Evolutionary conservation across 1,139 yeast species (phyloP).

Genomic region (Hyphopichia pseudoburtonii): DNA sequence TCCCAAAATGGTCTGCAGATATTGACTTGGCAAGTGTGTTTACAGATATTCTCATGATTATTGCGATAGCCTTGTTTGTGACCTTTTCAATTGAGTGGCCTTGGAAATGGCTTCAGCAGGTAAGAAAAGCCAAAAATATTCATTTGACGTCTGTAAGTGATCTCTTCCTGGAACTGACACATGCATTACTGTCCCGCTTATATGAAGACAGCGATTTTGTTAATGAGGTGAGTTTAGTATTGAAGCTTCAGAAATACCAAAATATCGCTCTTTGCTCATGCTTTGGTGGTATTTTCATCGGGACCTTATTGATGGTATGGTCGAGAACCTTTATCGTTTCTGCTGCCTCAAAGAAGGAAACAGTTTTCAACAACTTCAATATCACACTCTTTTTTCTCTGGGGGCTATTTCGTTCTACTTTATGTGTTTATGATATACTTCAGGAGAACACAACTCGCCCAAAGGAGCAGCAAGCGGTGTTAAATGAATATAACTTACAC

Average conservation of each 20-base stretch:
- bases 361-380: slow-evolving; percentile 35
- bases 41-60: slow-evolving; percentile 28
- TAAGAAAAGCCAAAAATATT: slow-evolving; percentile 18
- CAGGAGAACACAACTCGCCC: slow-evolving; percentile 3
- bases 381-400: slow-evolving; percentile 29
- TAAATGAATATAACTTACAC: slow-evolving; percentile 12
- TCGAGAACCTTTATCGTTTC: slow-evolving; percentile 26
- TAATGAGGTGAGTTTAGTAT: slow-evolving; percentile 9
- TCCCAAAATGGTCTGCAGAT: slow-evolving; percentile 1
- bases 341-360: slow-evolving; percentile 25
- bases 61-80: slow-evolving; percentile 28
- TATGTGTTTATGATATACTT: slow-evolving; percentile 9
- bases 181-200: slow-evolving; percentile 4
- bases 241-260: slow-evolving; percentile 16
- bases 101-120: slow-evolving; percentile 31
- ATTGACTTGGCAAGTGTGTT: slow-evolving; percentile 12
- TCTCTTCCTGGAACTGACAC: background rate
- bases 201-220: slow-evolving; percentile 7
- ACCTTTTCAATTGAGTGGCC: slow-evolving; percentile 36
- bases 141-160: background rate
- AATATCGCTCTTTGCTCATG: slow-evolving; percentile 23
- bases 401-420: slow-evolving; percentile 24
- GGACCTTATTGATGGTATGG: slow-evolving; percentile 25
- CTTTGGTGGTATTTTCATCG: slow-evolving; percentile 21
- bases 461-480: slow-evolving; percentile 9